Conservation (phyloP, 139 green algal species). For the Auxenochlorella pyrenoidosa region DNA sequence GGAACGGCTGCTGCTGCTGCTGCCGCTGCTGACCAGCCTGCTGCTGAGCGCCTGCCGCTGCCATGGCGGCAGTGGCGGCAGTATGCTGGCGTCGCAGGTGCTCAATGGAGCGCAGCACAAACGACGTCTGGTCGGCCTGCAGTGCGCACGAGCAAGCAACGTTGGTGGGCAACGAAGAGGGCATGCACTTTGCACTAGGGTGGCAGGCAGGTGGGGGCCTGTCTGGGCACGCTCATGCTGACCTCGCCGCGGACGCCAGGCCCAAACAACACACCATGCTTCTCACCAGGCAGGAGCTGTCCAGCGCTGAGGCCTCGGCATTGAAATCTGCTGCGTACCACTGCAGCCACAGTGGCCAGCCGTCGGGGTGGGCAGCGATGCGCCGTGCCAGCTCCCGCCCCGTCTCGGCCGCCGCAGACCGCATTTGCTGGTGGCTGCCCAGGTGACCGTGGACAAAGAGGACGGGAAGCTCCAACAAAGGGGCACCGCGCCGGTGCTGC, state of each 20-base stretch:
- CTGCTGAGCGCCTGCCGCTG: neutral
- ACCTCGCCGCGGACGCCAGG: too few species aligned
- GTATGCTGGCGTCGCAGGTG: constrained; percentile 3
- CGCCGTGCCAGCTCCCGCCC: constrained; percentile 19
- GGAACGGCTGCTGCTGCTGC: constrained; percentile 18
- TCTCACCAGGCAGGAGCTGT: constrained; percentile 6
- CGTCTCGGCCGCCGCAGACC: constrained; percentile 32
- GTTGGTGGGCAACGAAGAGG: too few species aligned
- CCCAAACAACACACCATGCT: neutral
- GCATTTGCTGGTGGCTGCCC: constrained; percentile 44
- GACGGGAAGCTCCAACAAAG: constrained; percentile 3
- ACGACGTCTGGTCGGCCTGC: constrained; percentile 13
- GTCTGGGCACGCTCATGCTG: too few species aligned
- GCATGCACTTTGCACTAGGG: too few species aligned
- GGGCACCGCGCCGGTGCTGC: neutral
- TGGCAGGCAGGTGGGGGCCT: too few species aligned
- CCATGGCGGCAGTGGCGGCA: neutral
- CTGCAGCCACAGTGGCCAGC: constrained; percentile 15
- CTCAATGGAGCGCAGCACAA: constrained; percentile 18
- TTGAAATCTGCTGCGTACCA: constrained; percentile 33
- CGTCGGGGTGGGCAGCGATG: neutral
- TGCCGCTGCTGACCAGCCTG: neutral
- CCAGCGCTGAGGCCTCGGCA: constrained; percentile 20
- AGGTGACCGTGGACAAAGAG: constrained; percentile 55
- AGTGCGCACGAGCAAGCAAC: neutral